A percentile compares a stretch with the other conserved stretches of the same genome.
Conservation (phyloP, 768 basidiomycete species). For the Boletus sp. region DNA sequence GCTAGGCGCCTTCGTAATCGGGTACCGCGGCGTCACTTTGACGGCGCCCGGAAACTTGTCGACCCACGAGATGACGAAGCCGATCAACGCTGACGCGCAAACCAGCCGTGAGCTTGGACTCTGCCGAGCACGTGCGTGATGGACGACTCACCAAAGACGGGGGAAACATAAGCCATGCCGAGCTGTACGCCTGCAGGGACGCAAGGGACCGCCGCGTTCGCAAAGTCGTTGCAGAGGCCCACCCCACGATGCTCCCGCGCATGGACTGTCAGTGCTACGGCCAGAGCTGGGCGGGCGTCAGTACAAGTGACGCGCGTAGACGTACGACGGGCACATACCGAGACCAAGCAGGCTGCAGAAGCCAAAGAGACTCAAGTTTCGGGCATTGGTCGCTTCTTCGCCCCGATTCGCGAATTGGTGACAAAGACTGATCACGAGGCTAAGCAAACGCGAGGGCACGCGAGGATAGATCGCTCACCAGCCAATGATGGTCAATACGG, state of each 20-base stretch:
- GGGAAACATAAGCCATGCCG: slow-evolving; percentile 30
- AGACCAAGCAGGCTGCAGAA: slow-evolving; percentile 15
- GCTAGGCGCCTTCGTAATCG: slow-evolving; percentile 32
- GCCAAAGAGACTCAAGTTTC: slow-evolving; percentile 25
- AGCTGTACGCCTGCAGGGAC: slow-evolving; percentile 23
- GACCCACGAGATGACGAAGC: slow-evolving; percentile 24
- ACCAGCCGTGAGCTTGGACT: background rate
- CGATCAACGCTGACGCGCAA: slow-evolving; percentile 17
- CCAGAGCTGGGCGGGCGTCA: slow-evolving; percentile 15
- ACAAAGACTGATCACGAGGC: slow-evolving; percentile 8
- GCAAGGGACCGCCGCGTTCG: slow-evolving; percentile 19
- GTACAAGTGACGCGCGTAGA: background rate
- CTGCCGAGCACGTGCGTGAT: background rate
- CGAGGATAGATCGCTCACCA: slow-evolving; percentile 13
- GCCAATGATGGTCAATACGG: slow-evolving; percentile 13
- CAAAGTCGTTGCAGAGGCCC: slow-evolving; percentile 34
- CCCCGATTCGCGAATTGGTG: slow-evolving; percentile 8
- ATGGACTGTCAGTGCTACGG: slow-evolving; percentile 27
- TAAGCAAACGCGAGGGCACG: background rate
- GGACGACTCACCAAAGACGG: slow-evolving; percentile 26
- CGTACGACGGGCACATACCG: slow-evolving; percentile 10
- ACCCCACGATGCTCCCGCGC: slow-evolving; percentile 18
- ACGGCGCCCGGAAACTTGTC: slow-evolving; percentile 30
- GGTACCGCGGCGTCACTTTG: slow-evolving; percentile 24
- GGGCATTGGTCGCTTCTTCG: slow-evolving; percentile 22